Evolutionary conservation across 306 rosid genomes (phyloP).

Genomic region (Dicorynia guianensis): DNA sequence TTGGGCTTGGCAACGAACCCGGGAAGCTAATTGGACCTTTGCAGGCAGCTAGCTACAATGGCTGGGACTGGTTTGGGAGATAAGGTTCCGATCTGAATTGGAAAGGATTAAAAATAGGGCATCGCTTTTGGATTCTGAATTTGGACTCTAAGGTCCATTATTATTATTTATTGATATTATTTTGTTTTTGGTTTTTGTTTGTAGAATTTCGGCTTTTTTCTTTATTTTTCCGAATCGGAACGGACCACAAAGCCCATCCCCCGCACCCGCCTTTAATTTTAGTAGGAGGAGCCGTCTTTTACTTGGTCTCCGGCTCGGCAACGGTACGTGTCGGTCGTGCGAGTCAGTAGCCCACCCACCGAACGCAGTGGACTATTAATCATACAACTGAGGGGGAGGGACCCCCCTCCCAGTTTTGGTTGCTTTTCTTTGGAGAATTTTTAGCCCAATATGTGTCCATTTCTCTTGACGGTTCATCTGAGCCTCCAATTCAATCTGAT

Average conservation of each 20-base stretch:
- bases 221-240: neutral
- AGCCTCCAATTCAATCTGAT: neutral
- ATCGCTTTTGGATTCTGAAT: conserved; percentile 37
- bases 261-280: conserved; percentile 19
- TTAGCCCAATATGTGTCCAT: conserved; percentile 36
- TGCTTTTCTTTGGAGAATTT: neutral
- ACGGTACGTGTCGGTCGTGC: conserved; percentile 34
- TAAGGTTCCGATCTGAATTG: conserved; percentile 41
- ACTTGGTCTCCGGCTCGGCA: conserved; percentile 7
- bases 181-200: neutral
- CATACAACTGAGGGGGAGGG: neutral
- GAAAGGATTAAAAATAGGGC: conserved; percentile 39
- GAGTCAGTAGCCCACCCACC: conserved; percentile 45
- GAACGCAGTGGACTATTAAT: conserved; percentile 34
- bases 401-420: neutral
- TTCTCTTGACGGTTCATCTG: neutral
- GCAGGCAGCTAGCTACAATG: conserved; percentile 10
- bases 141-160: conserved; percentile 74
- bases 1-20: conserved; percentile 91
- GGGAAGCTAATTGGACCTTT: conserved; percentile 87
- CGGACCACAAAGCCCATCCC: conserved; percentile 50
- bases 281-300: neutral
- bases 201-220: neutral
- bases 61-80: conserved; percentile 46
- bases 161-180: conserved; percentile 40